Conservation (phyloP, 176 grass and related monocot species). For the Secale cereale region DNA sequence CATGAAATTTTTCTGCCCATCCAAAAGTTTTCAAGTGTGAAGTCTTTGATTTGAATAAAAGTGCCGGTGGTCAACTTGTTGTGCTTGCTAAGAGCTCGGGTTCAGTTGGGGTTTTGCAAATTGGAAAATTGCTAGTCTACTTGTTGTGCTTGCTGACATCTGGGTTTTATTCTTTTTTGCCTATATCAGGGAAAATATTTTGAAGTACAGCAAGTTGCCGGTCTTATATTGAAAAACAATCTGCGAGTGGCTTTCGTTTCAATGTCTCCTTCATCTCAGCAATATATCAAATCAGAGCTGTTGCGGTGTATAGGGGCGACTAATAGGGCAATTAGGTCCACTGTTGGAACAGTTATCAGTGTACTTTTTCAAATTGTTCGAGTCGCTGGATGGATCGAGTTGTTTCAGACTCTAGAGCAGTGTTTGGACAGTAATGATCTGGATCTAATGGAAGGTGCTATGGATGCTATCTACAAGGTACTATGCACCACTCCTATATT, state of each 20-base stretch:
- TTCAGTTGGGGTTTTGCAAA: neutral
- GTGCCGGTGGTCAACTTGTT: no score
- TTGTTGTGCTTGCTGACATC: constrained; percentile 8
- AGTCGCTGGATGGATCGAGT: constrained; percentile 81
- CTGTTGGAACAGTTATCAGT: constrained; percentile 84
- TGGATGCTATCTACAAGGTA: constrained; percentile 98
- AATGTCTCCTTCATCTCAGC: constrained; percentile 55
- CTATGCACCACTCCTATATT: neutral
- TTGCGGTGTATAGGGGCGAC: constrained; percentile 77
- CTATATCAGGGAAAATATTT: constrained; percentile 54
- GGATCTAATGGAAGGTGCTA: constrained; percentile 95
- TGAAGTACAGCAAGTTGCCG: constrained; percentile 89
- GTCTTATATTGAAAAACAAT: constrained; percentile 86
- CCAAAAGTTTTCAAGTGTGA: no score
- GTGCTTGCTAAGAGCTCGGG: no score
- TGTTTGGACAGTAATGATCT: constrained; percentile 81
- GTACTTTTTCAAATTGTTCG: constrained; percentile 80
- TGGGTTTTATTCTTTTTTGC: constrained; percentile 6
- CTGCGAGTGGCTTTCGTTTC: constrained; percentile 52
- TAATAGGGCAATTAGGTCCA: constrained; percentile 75
- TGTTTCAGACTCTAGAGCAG: constrained; percentile 71
- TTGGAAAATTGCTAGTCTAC: neutral
- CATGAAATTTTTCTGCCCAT: no score
- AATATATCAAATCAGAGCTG: constrained; percentile 76
- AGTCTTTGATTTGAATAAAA: no score